Percentiles rank a stretch among this genome's conserved stretches.
Evolutionary conservation across 2,329 filamentous ascomycete genomes (phyloP).

Genomic region (Clonostachys sp.): DNA sequence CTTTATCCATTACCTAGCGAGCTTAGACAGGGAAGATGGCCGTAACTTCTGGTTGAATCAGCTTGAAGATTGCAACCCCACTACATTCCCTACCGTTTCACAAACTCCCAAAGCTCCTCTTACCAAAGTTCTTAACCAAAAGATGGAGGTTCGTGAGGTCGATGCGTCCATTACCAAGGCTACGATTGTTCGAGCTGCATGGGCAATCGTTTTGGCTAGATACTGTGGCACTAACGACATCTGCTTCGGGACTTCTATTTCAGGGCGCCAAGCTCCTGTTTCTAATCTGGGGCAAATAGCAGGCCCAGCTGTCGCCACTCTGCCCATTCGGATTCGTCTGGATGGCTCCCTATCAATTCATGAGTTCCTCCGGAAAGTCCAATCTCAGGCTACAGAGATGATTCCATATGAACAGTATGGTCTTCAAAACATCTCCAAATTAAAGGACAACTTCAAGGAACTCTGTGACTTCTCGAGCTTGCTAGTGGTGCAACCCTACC

Average conservation of each 20-base stretch:
- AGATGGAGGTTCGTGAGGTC: conserved; percentile 2
- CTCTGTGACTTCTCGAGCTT: conserved; percentile 2
- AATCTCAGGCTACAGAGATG: conserved; percentile 8
- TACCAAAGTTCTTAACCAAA: background rate
- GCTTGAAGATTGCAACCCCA: conserved; percentile 1
- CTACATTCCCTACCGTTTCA: background rate
- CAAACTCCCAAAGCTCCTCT: background rate
- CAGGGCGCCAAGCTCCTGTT: conserved; percentile 8
- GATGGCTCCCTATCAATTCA: conserved; percentile 2
- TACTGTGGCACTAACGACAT: conserved; percentile 4
- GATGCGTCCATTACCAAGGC: conserved; percentile 3
- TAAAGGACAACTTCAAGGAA: conserved; percentile 4
- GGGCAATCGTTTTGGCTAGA: conserved; percentile 2
- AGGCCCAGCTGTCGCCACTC: conserved; percentile 8
- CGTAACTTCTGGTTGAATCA: background rate
- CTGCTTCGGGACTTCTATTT: conserved; percentile 4
- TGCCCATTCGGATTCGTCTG: conserved; percentile 7
- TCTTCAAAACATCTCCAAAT: conserved; percentile 5
- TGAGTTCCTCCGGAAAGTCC: conserved; percentile 6
- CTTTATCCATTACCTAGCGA: conserved; percentile 5
- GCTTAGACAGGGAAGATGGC: background rate
- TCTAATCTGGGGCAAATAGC: conserved; percentile 4
- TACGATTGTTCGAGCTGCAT: conserved; percentile 11
- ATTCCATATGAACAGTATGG: conserved; percentile 11
- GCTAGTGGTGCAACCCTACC: background rate